Evolutionary conservation across 129 eudicot species (phyloP).

Genomic region (Lactuca saligna): DNA sequence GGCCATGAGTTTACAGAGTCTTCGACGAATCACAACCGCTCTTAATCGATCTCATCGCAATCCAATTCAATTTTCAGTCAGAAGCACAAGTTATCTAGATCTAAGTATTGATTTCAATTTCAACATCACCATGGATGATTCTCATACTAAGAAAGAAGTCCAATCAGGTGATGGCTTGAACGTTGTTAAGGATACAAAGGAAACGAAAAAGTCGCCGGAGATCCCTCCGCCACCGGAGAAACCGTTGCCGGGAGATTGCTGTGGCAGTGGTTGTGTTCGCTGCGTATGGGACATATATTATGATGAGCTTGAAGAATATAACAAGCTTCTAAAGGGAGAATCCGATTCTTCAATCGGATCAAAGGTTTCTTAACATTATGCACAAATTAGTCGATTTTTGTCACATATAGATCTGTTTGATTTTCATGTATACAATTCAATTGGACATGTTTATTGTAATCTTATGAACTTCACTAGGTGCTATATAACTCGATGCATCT

Average conservation of each 20-base stretch:
- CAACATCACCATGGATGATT: conserved; percentile 36
- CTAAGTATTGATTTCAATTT: not conserved
- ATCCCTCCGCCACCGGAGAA: conserved; percentile 90
- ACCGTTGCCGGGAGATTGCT: conserved; percentile 90
- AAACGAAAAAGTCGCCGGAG: conserved; percentile 30
- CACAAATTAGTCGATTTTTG: conserved; percentile 1
- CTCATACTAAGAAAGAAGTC: conserved; percentile 10
- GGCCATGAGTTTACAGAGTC: conserved; percentile 31
- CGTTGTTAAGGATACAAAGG: conserved; percentile 17
- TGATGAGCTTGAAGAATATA: conserved; percentile 70
- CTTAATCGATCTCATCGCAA: conserved; percentile 24
- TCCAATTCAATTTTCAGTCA: conserved; percentile 17
- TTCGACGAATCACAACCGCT: conserved; percentile 31
- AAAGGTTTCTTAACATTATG: conserved; percentile 26
- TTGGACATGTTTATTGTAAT: conserved; percentile 15
- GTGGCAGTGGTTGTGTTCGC: conserved; percentile 90
- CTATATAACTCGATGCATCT: not conserved
- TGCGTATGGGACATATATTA: conserved; percentile 91
- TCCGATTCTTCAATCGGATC: conserved; percentile 26
- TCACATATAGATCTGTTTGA: conserved; percentile 11
- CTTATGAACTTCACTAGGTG: conserved; percentile 3
- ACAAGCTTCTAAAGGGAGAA: conserved; percentile 40
- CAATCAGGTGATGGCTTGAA: conserved; percentile 20
- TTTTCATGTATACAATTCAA: conserved; percentile 6
- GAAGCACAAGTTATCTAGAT: conserved; percentile 5